Conservation (phyloP, 2,329 filamentous ascomycete species). For the Xylogone sp. region DNA sequence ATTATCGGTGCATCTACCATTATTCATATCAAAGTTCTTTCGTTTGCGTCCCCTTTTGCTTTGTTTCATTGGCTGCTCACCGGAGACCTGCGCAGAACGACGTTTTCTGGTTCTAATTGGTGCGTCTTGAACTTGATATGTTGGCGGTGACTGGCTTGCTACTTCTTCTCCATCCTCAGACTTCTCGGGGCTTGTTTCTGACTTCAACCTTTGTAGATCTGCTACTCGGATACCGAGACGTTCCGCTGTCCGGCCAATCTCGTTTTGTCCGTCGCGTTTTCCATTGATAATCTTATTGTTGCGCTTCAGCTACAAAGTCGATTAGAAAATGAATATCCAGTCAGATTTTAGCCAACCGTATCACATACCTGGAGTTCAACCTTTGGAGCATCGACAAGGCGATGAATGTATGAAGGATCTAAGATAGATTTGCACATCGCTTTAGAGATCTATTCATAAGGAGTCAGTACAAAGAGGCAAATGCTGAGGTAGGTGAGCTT, state of each 20-base stretch:
- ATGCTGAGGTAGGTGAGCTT: not conserved
- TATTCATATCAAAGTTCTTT: not conserved
- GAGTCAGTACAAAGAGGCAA: not conserved
- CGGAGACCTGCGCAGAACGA: not conserved
- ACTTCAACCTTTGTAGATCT: not conserved
- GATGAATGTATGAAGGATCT: constrained; percentile 15
- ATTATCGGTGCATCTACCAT: not conserved
- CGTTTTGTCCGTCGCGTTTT: constrained; percentile 20
- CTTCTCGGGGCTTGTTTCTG: not conserved
- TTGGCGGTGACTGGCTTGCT: not conserved
- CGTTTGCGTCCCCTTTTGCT: too few relatives aligned
- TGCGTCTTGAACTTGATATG: not conserved
- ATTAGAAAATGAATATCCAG: not conserved
- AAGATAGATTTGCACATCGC: constrained; percentile 22
- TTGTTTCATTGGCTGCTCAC: too few relatives aligned
- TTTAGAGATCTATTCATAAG: constrained; percentile 14
- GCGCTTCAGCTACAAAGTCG: constrained; percentile 15
- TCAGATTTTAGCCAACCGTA: not conserved
- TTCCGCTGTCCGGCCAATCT: constrained; percentile 15
- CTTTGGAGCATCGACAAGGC: constrained; percentile 19
- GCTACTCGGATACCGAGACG: constrained; percentile 3
- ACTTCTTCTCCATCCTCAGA: not conserved
- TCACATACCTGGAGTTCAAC: constrained; percentile 16
- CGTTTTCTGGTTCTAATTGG: not conserved
- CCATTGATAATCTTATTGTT: constrained; percentile 22